These are phyloP conservation scores for Dittrichia graveolens DNA, from an alignment of 129 eudicot species.

Conservation along the genomic window DNA sequence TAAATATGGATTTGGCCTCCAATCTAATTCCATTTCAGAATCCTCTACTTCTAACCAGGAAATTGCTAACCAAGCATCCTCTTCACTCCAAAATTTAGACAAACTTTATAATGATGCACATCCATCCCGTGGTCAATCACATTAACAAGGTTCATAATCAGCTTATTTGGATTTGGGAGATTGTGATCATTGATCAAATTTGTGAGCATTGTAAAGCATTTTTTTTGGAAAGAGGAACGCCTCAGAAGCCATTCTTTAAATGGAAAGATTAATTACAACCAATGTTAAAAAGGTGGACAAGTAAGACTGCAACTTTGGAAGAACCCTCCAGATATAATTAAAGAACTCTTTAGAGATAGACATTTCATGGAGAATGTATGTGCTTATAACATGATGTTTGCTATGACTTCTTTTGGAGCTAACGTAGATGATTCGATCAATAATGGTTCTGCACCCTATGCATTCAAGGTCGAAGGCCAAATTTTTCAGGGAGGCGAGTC, in stretches of 20 bases:
- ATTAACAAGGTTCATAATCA: no score
- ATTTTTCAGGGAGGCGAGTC: slow-evolving; percentile 5
- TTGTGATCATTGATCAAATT: neutral
- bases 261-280: neutral
- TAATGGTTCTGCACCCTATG: neutral
- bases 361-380: neutral
- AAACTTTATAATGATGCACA: no score
- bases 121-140: no score
- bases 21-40: no score
- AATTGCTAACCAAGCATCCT: no score
- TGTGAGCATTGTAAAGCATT: neutral
- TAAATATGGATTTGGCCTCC: no score
- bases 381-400: neutral
- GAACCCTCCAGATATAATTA: neutral
- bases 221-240: neutral
- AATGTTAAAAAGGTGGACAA: neutral
- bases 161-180: neutral
- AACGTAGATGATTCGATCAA: neutral
- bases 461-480: neutral
- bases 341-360: neutral
- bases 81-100: no score
- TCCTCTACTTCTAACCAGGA: no score
- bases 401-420: neutral
- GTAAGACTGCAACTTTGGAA: neutral
- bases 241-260: neutral